Evolutionary conservation across 257 asterid genomes (phyloP), one percentile per base, ranked within the genome.

Genomic region (Plantago major): DNA sequence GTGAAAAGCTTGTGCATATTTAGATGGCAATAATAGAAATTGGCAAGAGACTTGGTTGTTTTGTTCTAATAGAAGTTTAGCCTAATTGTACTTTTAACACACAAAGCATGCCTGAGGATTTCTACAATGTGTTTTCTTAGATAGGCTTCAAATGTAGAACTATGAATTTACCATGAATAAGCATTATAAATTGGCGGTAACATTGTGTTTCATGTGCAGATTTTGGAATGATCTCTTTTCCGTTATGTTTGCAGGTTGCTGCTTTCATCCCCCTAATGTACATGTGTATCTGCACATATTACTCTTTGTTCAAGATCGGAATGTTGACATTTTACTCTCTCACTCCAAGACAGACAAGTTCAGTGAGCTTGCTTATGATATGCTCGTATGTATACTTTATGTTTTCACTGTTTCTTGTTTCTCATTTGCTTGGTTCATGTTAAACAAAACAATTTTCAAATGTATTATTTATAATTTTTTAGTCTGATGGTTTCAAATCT

Each of bases 301-400:
- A 81, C 62, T 81, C 97, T 66, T 66, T 87, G 68, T 81, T 90
- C 83, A 83, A 87, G 73, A 77, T 84, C 11, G 97, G 96, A 47
- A 90, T 83, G 97, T 73, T 86, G 71, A 84, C 86, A 58, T 86
- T 90, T 71, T 90, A 84, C 67, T 85, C 84, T 15, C 69, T 87
- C 46, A 84, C 95, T 44, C 96, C 96, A 52, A 62, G 81, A 65
- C 97, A 84, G 76, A 86, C 97, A 67, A 89, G 86, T 67, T 79
- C 97, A 28, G 97, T 86, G 71, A 86, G 94, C 79, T 79, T 89
- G 89, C 89, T 89, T 48, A 86, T 86, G 97, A 89, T 89, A 73
- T 89, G 95, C 95, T 82, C 94, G 97, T 86, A 86, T 8, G 90
- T 75, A 26, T 69, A 60, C 47, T 50, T 49, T 26, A 11, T 53